These are phyloP conservation scores for Diaporthe sp. DNA, from an alignment of 2,329 filamentous ascomycete genomes.

Conservation along the genomic window DNA sequence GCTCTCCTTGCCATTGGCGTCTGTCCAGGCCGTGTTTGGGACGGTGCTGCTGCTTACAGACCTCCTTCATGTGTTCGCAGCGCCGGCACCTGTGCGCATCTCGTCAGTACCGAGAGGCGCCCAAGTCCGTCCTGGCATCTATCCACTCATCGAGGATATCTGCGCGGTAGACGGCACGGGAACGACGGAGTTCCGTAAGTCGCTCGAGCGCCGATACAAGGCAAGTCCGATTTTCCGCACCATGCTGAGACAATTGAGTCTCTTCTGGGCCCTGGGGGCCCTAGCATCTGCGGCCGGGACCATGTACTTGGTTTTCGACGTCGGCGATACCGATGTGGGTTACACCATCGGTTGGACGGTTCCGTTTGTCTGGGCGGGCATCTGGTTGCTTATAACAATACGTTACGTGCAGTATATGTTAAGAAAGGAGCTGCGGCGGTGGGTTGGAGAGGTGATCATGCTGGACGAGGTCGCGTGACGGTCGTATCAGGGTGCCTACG, in stretches of 20 bases:
- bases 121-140: not conserved
- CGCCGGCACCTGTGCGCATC: not conserved
- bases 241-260: not conserved
- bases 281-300: not conserved
- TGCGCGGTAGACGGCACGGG: slow-evolving; percentile 3
- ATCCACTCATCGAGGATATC: slow-evolving; percentile 1
- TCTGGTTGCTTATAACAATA: slow-evolving; percentile 44
- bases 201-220: slow-evolving; percentile 1
- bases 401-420: slow-evolving; percentile 44
- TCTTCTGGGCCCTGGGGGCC: slow-evolving; percentile 2
- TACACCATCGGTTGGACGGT: slow-evolving; percentile 43
- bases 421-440: slow-evolving; percentile 41
- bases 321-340: slow-evolving; percentile 38
- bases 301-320: slow-evolving; percentile 36
- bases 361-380: slow-evolving; percentile 44
- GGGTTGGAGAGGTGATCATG: not conserved
- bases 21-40: slow-evolving; percentile 63
- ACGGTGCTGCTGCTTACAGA: slow-evolving; percentile 56
- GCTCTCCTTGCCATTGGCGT: slow-evolving; percentile 64
- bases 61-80: slow-evolving; percentile 47
- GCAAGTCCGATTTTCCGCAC: not conserved
- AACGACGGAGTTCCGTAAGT: not conserved
- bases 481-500: not conserved
- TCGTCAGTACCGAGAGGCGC: not conserved
- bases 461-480: slow-evolving; percentile 23